A percentile compares a stretch with the other conserved stretches of the same genome.
These are phyloP conservation scores for Auriscalpium orientale DNA, from an alignment of 768 basidiomycete species.

Conservation along the genomic window DNA sequence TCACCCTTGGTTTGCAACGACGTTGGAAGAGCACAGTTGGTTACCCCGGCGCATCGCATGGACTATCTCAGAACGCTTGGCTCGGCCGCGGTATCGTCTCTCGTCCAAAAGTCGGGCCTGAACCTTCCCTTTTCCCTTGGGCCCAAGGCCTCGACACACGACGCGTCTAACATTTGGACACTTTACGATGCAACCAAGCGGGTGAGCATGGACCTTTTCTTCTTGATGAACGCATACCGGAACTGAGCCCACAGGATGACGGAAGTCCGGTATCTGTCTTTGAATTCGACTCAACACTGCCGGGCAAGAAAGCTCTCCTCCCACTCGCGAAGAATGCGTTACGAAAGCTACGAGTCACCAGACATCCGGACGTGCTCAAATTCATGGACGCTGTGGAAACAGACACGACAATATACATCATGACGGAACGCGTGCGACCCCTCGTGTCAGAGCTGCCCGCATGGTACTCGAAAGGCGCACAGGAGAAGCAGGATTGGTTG, in stretches of 20 bases:
- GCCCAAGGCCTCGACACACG: constrained; percentile 56
- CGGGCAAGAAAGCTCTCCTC: constrained; percentile 48
- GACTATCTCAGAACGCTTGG: constrained; percentile 79
- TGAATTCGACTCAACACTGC: constrained; percentile 74
- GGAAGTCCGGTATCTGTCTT: constrained; percentile 81
- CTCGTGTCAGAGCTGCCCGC: constrained; percentile 53
- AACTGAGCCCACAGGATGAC: constrained; percentile 63
- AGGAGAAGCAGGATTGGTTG: constrained; percentile 79
- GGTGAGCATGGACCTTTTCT: constrained; percentile 33
- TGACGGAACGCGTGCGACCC: constrained; percentile 90
- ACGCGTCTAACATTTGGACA: constrained; percentile 69
- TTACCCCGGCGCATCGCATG: constrained; percentile 33
- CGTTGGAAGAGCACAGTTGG: too few relatives aligned
- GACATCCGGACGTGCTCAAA: constrained; percentile 94
- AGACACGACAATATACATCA: constrained; percentile 79
- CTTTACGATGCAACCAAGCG: constrained; percentile 85
- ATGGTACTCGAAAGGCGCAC: constrained; percentile 53
- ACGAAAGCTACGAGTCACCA: constrained; percentile 80
- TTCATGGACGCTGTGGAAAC: constrained; percentile 93
- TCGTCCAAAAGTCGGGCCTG: constrained; percentile 91
- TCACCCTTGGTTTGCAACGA: too few relatives aligned
- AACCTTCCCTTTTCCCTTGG: constrained; percentile 86
- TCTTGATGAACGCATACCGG: constrained; percentile 3
- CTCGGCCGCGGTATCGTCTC: constrained; percentile 77
- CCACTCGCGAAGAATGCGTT: constrained; percentile 85